Evolutionary conservation across 192 early-diverging fungal species (phyloP).

Genomic region (Linnemannia elongata): DNA sequence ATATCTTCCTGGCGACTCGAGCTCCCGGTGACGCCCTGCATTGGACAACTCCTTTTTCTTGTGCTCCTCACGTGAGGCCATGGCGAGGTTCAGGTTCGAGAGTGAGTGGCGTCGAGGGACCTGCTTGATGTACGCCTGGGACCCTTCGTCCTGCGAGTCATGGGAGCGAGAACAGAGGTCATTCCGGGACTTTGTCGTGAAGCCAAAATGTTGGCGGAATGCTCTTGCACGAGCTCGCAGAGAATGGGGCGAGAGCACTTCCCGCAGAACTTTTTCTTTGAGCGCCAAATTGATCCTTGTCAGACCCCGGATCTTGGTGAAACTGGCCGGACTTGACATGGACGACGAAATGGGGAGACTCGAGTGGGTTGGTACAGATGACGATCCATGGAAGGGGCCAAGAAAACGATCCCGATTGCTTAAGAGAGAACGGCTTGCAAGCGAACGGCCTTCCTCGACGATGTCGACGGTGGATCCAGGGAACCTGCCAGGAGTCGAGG

Average conservation of each 20-base stretch:
- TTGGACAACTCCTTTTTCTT: conserved; percentile 22
- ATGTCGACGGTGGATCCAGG: conserved; percentile 57
- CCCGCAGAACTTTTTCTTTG: conserved; percentile 91
- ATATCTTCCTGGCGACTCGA: conserved; percentile 12
- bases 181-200: conserved; percentile 24
- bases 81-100: conserved; percentile 50
- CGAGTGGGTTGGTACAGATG: conserved; percentile 45
- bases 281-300: conserved; percentile 78
- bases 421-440: conserved; percentile 14
- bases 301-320: conserved; percentile 38
- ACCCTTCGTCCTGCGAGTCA: conserved; percentile 42
- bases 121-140: conserved; percentile 30
- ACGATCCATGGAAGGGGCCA: conserved; percentile 47
- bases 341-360: conserved; percentile 36
- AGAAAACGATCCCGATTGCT: conserved; percentile 9
- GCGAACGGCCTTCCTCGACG: conserved; percentile 49
- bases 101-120: conserved; percentile 51
- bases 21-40: neutral
- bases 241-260: conserved; percentile 91
- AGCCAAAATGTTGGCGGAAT: conserved; percentile 66
- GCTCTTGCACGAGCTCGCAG: conserved; percentile 77
- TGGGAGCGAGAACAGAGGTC: conserved; percentile 39
- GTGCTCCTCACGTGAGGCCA: conserved; percentile 43
- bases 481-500: conserved; percentile 43
- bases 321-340: conserved; percentile 36